Percentiles rank a stretch among this genome's conserved stretches.
Evolutionary conservation across 2,329 filamentous ascomycete species (phyloP).

Genomic region (Ophiostoma himal-ulmi): DNA sequence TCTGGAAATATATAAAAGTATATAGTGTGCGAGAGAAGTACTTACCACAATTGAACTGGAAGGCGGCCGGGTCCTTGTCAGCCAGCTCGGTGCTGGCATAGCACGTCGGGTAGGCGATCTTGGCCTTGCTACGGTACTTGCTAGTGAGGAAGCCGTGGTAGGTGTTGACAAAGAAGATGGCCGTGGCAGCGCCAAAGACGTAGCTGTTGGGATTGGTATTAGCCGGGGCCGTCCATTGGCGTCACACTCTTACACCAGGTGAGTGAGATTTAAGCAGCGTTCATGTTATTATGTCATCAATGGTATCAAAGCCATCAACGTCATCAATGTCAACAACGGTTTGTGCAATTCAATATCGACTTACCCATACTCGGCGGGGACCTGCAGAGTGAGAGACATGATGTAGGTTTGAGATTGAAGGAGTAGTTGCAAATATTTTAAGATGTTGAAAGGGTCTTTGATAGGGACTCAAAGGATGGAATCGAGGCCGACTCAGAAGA

Average conservation of each 20-base stretch:
- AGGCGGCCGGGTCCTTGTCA: conserved; percentile 49
- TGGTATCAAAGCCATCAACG: not conserved
- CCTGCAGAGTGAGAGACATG: conserved; percentile 21
- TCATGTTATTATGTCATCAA: not conserved
- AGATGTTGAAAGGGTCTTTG: not conserved
- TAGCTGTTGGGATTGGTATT: conserved; percentile 41
- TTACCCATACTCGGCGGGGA: conserved; percentile 25
- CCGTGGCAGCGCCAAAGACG: conserved; percentile 53
- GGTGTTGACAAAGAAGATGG: conserved; percentile 53
- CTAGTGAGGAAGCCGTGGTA: conserved; percentile 46
- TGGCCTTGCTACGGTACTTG: conserved; percentile 46
- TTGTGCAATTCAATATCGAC: not conserved
- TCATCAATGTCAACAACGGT: not conserved
- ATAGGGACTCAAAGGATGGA: not conserved
- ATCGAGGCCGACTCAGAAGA: not conserved
- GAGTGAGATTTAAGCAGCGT: not conserved
- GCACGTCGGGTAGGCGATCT: conserved; percentile 51
- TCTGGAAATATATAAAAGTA: not conserved
- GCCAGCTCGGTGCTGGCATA: conserved; percentile 53
- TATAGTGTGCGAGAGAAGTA: not conserved
- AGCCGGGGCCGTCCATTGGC: not conserved
- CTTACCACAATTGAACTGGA: conserved; percentile 57
- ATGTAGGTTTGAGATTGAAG: not conserved
- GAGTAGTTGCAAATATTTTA: not conserved
- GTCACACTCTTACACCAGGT: not conserved